Evolutionary conservation across 768 basidiomycete genomes (phyloP).

Genomic region (Gautieria morchelliformis): DNA sequence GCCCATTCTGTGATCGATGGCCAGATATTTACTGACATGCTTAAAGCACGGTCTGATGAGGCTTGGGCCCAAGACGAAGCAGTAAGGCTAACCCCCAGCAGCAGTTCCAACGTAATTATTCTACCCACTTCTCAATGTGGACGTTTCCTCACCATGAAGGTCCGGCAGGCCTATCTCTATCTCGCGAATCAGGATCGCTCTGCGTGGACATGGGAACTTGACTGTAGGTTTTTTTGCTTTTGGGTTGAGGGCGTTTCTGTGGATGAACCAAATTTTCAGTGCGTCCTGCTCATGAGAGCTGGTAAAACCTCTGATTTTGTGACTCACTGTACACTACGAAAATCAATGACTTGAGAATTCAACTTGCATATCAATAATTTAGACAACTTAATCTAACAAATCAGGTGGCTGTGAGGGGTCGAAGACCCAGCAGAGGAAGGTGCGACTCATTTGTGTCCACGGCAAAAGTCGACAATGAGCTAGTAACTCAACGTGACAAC

Average conservation of each 20-base stretch:
- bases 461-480: too few species aligned
- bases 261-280: conserved; percentile 15
- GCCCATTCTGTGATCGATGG: conserved; percentile 45
- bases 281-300: conserved; percentile 44
- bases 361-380: too few species aligned
- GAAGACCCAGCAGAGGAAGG: too few species aligned
- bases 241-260: not conserved
- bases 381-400: too few species aligned
- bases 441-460: too few species aligned
- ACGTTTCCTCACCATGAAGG: not conserved
- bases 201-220: conserved; percentile 74
- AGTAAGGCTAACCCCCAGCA: conserved; percentile 46
- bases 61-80: conserved; percentile 38
- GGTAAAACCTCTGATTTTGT: conserved; percentile 21
- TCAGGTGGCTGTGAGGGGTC: too few species aligned
- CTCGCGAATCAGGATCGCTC: conserved; percentile 62
- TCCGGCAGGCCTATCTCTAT: conserved; percentile 17
- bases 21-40: conserved; percentile 32
- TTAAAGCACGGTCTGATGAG: conserved; percentile 22
- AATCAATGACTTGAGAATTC: too few species aligned
- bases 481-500: too few species aligned
- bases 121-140: not conserved
- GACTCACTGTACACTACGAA: too few species aligned
- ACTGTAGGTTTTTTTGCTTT: conserved; percentile 41
- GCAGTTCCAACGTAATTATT: conserved; percentile 56